Conservation (phyloP, 1,139 yeast genomes). For the Candida smagusa region DNA sequence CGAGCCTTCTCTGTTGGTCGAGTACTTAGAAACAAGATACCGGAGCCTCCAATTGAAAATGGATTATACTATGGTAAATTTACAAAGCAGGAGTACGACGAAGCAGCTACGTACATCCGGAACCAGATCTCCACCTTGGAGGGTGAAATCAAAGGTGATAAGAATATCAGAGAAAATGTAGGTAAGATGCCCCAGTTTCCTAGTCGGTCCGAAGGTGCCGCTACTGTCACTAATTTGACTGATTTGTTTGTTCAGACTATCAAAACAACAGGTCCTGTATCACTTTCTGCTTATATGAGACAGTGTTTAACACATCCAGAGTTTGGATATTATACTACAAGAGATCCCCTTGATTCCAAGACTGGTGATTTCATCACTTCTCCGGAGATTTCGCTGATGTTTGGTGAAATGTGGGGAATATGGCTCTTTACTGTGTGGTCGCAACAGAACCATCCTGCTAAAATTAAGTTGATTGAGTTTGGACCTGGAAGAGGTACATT, state of each 20-base stretch:
- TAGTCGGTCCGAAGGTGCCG: conserved; percentile 9
- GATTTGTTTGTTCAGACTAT: conserved; percentile 53
- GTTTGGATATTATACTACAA: conserved; percentile 75
- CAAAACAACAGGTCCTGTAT: conserved; percentile 71
- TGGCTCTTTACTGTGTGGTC: conserved; percentile 68
- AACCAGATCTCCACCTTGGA: conserved; percentile 35
- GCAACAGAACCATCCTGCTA: conserved; percentile 47
- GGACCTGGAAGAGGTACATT: conserved; percentile 89
- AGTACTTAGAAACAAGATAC: neutral
- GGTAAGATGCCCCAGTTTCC: conserved; percentile 40
- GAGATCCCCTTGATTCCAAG: conserved; percentile 63
- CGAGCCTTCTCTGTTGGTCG: neutral
- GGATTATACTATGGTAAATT: conserved; percentile 34
- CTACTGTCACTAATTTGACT: conserved; percentile 27
- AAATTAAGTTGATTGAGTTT: conserved; percentile 66
- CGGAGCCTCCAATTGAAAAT: conserved; percentile 17
- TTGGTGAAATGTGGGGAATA: conserved; percentile 82
- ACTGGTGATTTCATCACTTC: conserved; percentile 80
- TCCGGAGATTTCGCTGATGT: conserved; percentile 84
- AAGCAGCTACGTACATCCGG: conserved; percentile 34
- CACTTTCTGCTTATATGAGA: conserved; percentile 73
- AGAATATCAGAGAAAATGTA: conserved; percentile 33
- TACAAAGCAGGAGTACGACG: conserved; percentile 40
- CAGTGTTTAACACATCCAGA: conserved; percentile 80
- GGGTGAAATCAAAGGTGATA: conserved; percentile 38